Base-by-base conservation (phyloP, 768 basidiomycete genomes). In the Kwoniella mangroviensis region DNA sequence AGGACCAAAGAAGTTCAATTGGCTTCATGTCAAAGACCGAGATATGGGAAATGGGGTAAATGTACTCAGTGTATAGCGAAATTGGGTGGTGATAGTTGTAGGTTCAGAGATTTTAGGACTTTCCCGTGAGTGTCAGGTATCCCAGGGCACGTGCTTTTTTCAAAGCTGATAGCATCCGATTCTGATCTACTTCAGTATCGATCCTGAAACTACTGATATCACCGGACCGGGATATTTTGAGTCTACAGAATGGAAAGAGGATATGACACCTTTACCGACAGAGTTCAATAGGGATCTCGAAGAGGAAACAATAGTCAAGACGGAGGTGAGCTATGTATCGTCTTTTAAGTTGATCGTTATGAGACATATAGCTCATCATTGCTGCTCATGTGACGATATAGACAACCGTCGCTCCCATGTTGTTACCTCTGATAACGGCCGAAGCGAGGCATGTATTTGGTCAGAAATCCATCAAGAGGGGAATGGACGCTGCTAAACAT, bases 51-150 rank as follows among this genome's bases (percentile, higher is more conserved):
- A 51, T 79, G 72, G 72, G 75, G 75, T 2, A 80, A 77, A 72
- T 82, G 81, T 56, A 74, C 74, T 0, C 78, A 75, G 21, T 82
- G 81, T 56, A 63, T 78, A 15, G 68, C 68, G 4, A 82, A 82
- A 59, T 10, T 63, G 9, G 70, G 70, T 1, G 78, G 79, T 13
- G 77, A 79, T 68, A 72, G 59, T 13, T 82, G 81, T 69, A 71
- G 78, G 64, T 82, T 82, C 53, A 40, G 71, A 41, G 73, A 74
- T 26, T 78, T 71, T 54, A 40, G 81, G 41, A 51, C 66, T 1
- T 82, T 82, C 61, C 71, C 66, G 80, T 81, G 52, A 75, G 79
- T 70, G 42, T 41, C 24, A 22, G 34, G 6, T 7, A 34, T 7
- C 0, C 34, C 9, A 34, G 34, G 34, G 34, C 34, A 34, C n/a